Percentiles rank a stretch among this genome's conserved stretches.
phyloP scores from a whole-genome alignment of 2,329 filamentous ascomycete genomes.

The Pseudovirgaria hyperparasitica region DNA sequence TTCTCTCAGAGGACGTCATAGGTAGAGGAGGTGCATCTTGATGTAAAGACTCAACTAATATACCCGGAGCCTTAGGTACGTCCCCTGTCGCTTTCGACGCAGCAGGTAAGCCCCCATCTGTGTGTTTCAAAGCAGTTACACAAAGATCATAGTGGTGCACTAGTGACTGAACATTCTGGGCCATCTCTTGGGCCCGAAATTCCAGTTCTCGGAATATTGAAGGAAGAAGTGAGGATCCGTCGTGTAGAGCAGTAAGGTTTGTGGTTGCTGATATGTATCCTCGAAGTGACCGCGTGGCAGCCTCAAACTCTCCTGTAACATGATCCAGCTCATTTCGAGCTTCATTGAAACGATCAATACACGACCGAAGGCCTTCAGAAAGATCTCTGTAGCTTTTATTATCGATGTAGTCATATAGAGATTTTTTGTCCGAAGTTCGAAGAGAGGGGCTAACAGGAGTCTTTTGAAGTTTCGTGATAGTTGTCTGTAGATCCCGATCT shows the following conservation, averaged over 20 bases:
- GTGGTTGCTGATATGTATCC: constrained; percentile 22
- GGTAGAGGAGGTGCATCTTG: constrained; percentile 46
- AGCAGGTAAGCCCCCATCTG: constrained; percentile 48
- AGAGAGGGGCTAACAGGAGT: constrained; percentile 54
- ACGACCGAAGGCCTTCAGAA: constrained; percentile 52
- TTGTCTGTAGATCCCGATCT: constrained; percentile 50
- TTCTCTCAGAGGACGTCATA: constrained; percentile 61
- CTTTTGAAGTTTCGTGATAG: constrained; percentile 50
- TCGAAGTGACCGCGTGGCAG: constrained; percentile 43
- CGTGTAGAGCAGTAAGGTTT: constrained; percentile 14
- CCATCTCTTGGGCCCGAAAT: constrained; percentile 68
- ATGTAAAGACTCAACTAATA: constrained; percentile 7
- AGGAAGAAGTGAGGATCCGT: constrained; percentile 29
- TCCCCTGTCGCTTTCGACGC: constrained; percentile 29
- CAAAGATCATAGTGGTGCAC: constrained; percentile 88
- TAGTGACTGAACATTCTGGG: constrained; percentile 64
- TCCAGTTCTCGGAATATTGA: constrained; percentile 45
- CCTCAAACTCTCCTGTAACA: constrained; percentile 55
- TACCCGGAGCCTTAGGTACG: constrained; percentile 14
- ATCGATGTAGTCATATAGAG: constrained; percentile 64
- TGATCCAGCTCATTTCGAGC: constrained; percentile 45
- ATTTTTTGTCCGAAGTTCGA: constrained; percentile 44
- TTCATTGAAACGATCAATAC: constrained; percentile 59
- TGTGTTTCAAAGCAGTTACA: constrained; percentile 80
- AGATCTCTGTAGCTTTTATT: constrained; percentile 55